Base-by-base conservation (phyloP, 1,284 basidiomycete genomes). In the Calocybe gambosa region DNA sequence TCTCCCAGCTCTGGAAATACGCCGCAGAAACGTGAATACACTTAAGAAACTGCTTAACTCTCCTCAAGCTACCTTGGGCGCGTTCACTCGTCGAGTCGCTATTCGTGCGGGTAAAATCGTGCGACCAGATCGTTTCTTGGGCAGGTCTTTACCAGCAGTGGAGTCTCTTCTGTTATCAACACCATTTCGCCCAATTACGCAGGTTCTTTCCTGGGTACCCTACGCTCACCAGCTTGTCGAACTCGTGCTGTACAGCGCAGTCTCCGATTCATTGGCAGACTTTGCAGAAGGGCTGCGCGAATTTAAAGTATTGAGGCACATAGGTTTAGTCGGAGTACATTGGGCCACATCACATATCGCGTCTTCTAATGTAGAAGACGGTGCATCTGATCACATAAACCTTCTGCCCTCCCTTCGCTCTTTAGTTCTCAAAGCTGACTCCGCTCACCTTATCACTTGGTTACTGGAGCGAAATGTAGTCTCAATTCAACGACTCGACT, bases 261-360 rank as follows among this genome's bases (percentile, higher is more conserved):
- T 40, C 10, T 9, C 43, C 15, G 40, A 42, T 28, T 44, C 33
- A 8, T 38, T 50, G 12, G 5, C 26, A 26, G 38, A 31, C 2
- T 46, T 52, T 38, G 15, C 28, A 15, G 15, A 25, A 5, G 39
- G 36, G n/a, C 37, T 46, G 9, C 26, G 28, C 1, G 39, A 46
- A 20, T 46, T 50, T 15, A 42, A 41, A 44, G 42, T 36, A 13
- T 34, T 52, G 15, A 44, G 39, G 23, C 50, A 52, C 28, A 28
- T 52, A 2, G 41, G 41, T 42, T 26, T 50, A n/a, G 23, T 34
- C n/a, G 16, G 21, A 40, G 42, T 49, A 16, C 25, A 9, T 15
- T 42, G 47, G 50, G n/a, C 3, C 16, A 28, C 25, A 28, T 18
- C 39, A 15, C 9, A 10, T 37, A 21, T 45, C 21, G 26, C 36